Evolutionary conservation across 352 stramenopile species (phyloP).

Genomic region (Globisporangium okanoganense): DNA sequence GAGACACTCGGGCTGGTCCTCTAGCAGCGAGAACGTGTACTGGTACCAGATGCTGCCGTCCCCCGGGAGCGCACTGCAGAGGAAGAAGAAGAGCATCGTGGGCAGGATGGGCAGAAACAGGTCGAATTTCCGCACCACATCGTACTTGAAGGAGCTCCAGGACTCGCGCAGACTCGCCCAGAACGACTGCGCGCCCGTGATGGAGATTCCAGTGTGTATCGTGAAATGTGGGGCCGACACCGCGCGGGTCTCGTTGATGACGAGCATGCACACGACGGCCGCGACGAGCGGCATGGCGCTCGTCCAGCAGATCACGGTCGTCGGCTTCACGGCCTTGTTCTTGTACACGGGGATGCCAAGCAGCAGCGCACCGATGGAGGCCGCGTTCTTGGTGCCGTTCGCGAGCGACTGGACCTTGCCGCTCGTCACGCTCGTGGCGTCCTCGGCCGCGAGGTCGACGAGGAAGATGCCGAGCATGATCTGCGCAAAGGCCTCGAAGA

Average conservation of each 20-base stretch:
- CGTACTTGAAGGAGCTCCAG: constrained; percentile 45
- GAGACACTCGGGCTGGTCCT: constrained; percentile 54
- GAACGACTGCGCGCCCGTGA: constrained; percentile 7
- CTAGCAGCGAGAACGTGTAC: constrained; percentile 68
- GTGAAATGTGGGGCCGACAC: constrained; percentile 1
- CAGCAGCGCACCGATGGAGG: constrained; percentile 57
- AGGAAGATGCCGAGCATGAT: constrained; percentile 81
- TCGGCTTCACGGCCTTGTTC: constrained; percentile 43
- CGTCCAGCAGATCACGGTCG: constrained; percentile 62
- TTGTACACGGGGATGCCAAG: constrained; percentile 66
- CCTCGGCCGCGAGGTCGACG: constrained; percentile 52
- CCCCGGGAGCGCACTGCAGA: constrained; percentile 63
- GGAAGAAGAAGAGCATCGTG: constrained; percentile 79
- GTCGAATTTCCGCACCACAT: constrained; percentile 38
- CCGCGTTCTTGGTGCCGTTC: constrained; percentile 64
- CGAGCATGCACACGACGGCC: constrained; percentile 42
- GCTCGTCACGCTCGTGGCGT: constrained; percentile 53
- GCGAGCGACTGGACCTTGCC: constrained; percentile 63
- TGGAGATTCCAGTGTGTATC: background rate
- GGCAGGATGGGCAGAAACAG: constrained; percentile 56
- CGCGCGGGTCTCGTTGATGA: constrained; percentile 35
- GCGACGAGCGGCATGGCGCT: constrained; percentile 48
- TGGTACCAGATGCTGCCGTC: constrained; percentile 80
- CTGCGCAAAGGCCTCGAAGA: constrained; percentile 75
- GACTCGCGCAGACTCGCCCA: constrained; percentile 19